A percentile compares a stretch with the other conserved stretches of the same genome.
Conservation (phyloP, 75 land plant species). For the Larix kaempferi region DNA sequence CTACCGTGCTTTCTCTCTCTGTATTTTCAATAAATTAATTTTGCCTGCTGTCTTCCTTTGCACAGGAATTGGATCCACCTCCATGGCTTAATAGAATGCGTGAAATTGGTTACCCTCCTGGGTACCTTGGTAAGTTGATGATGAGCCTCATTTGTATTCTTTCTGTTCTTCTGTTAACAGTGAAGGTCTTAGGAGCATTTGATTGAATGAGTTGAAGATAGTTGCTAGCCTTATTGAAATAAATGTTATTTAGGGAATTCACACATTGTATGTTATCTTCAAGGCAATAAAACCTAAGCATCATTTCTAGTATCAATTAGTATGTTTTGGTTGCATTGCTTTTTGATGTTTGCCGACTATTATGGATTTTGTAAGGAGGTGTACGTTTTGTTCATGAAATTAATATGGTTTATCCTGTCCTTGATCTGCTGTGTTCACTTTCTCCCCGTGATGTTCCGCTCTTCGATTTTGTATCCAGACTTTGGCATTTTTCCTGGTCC, state of each 20-base stretch:
- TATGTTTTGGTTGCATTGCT: not conserved
- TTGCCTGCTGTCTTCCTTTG: not conserved
- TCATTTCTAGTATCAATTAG: not conserved
- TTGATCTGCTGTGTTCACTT: too few species aligned
- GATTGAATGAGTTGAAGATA: not conserved
- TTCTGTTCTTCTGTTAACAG: not conserved
- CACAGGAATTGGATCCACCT: constrained; percentile 89
- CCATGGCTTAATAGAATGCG: constrained; percentile 90
- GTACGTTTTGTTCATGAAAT: not conserved
- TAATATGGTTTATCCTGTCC: too few species aligned
- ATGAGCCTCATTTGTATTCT: not conserved
- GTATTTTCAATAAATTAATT: not conserved
- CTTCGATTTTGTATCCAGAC: too few species aligned
- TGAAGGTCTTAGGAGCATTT: not conserved
- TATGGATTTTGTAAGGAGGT: not conserved
- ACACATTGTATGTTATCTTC: not conserved
- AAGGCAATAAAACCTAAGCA: not conserved
- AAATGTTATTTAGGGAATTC: not conserved
- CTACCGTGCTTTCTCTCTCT: not conserved
- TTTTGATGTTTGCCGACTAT: not conserved
- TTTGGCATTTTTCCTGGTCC: too few species aligned
- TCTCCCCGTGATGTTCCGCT: too few species aligned
- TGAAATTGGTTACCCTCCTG: constrained; percentile 86
- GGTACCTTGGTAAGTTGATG: constrained; percentile 66
- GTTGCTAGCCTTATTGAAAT: too few species aligned